Evolutionary conservation across 805 yeast genomes (phyloP).

Genomic region (Lachancea sp.): DNA sequence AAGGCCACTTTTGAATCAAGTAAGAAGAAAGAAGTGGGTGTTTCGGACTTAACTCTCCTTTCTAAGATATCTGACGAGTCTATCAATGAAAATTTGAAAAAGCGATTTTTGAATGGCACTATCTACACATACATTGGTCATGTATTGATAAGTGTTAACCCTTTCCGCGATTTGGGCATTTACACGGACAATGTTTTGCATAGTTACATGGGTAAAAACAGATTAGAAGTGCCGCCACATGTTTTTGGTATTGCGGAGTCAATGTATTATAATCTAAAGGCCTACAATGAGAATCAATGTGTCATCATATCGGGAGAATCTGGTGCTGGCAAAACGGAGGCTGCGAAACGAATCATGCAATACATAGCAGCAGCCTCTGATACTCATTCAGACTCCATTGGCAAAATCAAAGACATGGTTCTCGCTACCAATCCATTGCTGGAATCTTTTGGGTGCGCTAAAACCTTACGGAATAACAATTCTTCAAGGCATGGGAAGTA

Average conservation of each 20-base stretch:
- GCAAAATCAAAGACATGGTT: constrained; percentile 92
- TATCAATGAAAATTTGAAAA: constrained; percentile 84
- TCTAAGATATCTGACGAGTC: constrained; percentile 87
- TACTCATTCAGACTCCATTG: constrained; percentile 59
- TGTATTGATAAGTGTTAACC: constrained; percentile 92
- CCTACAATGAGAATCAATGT: constrained; percentile 92
- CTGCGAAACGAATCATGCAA: constrained; percentile 97
- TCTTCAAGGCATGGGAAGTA: constrained; percentile 97
- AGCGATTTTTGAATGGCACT: constrained; percentile 80
- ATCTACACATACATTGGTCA: constrained; percentile 93
- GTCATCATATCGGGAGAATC: constrained; percentile 97
- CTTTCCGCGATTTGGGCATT: constrained; percentile 93
- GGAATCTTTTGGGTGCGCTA: constrained; percentile 98
- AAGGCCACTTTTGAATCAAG: constrained; percentile 86
- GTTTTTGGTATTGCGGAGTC: constrained; percentile 97
- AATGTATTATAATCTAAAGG: constrained; percentile 91
- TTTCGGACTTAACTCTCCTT: constrained; percentile 83
- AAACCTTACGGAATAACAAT: constrained; percentile 93
- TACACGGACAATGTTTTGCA: constrained; percentile 74
- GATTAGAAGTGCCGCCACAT: constrained; percentile 96
- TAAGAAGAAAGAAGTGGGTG: constrained; percentile 97
- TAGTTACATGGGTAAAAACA: constrained; percentile 81
- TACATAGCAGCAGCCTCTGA: constrained; percentile 84
- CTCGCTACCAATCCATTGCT: constrained; percentile 95
- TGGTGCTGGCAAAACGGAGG: constrained; percentile 98